Evolutionary conservation across 2,329 filamentous ascomycete species (phyloP).

Genomic region (Macroventuria anomochaeta): DNA sequence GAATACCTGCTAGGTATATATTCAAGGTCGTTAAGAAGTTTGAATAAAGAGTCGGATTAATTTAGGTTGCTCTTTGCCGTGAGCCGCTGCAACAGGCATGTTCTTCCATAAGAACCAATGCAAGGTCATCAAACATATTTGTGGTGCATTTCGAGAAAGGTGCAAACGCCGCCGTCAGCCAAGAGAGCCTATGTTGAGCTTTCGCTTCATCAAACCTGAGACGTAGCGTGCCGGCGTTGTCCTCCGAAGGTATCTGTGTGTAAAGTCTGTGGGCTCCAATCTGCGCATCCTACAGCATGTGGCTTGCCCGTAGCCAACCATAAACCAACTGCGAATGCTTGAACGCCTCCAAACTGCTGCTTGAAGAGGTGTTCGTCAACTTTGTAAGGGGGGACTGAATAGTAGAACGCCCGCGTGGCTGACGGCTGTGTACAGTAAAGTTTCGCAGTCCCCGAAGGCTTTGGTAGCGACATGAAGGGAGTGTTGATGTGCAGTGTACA

Average conservation of each 20-base stretch:
- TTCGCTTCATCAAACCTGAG: constrained; percentile 26
- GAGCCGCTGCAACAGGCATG: constrained; percentile 14
- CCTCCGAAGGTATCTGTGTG: constrained; percentile 15
- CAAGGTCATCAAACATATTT: constrained; percentile 19
- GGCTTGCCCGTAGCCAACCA: constrained; percentile 5
- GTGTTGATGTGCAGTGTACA: constrained; percentile 6
- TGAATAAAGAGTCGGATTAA: background rate
- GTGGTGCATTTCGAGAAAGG: constrained; percentile 27
- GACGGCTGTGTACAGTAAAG: constrained; percentile 7
- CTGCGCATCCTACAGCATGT: constrained; percentile 18
- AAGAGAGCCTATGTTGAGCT: constrained; percentile 8
- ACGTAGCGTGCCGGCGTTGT: constrained; percentile 26
- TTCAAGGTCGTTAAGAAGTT: background rate
- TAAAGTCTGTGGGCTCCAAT: constrained; percentile 14
- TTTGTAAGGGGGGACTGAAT: constrained; percentile 7
- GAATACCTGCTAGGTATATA: background rate
- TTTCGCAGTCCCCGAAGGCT: background rate
- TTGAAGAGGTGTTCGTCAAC: constrained; percentile 6
- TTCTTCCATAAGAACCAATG: background rate
- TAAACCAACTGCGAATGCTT: background rate
- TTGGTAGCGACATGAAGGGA: constrained; percentile 12
- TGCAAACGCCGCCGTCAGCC: constrained; percentile 12
- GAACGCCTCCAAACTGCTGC: constrained; percentile 6
- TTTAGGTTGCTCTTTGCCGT: constrained; percentile 4
- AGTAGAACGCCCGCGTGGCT: constrained; percentile 16